Evolutionary conservation across 2,329 filamentous ascomycete genomes (phyloP).

Genomic region (Emydomyces testavorans): DNA sequence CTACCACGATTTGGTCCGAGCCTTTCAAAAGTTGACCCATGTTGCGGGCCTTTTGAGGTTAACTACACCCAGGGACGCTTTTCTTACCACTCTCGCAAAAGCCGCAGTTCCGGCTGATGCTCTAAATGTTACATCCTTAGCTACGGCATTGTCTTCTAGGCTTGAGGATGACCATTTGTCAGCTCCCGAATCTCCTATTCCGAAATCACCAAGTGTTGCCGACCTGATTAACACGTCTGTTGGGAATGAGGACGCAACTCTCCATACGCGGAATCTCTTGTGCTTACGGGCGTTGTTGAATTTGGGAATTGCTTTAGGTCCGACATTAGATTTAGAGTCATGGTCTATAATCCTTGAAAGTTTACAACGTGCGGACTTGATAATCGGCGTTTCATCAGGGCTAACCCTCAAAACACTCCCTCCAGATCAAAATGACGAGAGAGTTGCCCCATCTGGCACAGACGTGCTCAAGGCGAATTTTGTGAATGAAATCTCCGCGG

Average conservation of each 20-base stretch:
- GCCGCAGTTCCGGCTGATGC: constrained; percentile 75
- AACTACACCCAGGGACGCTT: constrained; percentile 78
- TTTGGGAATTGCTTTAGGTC: constrained; percentile 82
- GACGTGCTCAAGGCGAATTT: constrained; percentile 52
- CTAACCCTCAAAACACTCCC: constrained; percentile 22
- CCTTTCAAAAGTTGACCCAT: constrained; percentile 91
- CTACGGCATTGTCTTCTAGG: constrained; percentile 15
- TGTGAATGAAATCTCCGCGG: constrained; percentile 68
- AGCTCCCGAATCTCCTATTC: constrained; percentile 21
- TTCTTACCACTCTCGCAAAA: constrained; percentile 87
- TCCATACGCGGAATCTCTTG: constrained; percentile 81
- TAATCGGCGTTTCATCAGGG: constrained; percentile 45
- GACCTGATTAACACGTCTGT: constrained; percentile 21
- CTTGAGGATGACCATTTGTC: constrained; percentile 20
- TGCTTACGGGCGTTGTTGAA: constrained; percentile 89
- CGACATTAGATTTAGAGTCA: constrained; percentile 61
- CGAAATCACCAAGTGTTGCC: constrained; percentile 20
- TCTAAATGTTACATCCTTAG: constrained; percentile 18
- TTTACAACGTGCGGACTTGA: constrained; percentile 80
- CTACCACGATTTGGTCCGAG: constrained; percentile 80
- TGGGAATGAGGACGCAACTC: constrained; percentile 41
- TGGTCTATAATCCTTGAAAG: constrained; percentile 91
- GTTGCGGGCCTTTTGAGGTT: constrained; percentile 81
- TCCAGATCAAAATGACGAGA: constrained; percentile 23
- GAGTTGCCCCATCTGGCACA: constrained; percentile 24